phyloP scores from a whole-genome alignment of 192 early-diverging fungal species.

The Gryganskiella cystojenkinii region DNA sequence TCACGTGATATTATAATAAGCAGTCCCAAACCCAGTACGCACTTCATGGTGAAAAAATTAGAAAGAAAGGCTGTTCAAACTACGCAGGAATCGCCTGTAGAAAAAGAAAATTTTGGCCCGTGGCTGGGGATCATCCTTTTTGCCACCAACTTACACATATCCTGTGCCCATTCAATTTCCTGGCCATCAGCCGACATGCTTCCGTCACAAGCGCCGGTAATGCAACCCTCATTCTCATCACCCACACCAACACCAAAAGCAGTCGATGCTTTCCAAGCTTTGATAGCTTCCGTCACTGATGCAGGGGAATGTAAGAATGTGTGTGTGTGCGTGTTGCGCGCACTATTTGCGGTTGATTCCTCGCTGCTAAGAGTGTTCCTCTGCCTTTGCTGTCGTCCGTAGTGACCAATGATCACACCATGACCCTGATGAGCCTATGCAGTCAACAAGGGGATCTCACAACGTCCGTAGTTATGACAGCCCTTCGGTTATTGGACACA shows the following conservation, averaged over 20 bases:
- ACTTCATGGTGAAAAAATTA: too few relatives aligned
- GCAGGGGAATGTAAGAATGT: slow-evolving; percentile 5
- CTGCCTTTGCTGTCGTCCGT: neutral
- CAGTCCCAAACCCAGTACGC: too few relatives aligned
- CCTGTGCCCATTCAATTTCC: too few relatives aligned
- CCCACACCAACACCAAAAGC: neutral
- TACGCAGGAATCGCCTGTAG: too few relatives aligned
- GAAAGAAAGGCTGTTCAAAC: too few relatives aligned
- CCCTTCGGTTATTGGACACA: slow-evolving; percentile 42
- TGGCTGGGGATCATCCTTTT: too few relatives aligned
- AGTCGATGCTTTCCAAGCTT: slow-evolving; percentile 13
- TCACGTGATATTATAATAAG: too few relatives aligned
- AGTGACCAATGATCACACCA: slow-evolving; percentile 38
- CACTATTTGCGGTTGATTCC: too few relatives aligned
- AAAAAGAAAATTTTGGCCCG: too few relatives aligned
- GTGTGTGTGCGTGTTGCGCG: neutral
- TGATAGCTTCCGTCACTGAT: slow-evolving; percentile 14
- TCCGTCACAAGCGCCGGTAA: neutral
- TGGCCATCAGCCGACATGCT: too few relatives aligned
- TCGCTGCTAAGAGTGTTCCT: neutral
- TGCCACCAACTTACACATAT: too few relatives aligned
- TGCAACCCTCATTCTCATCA: neutral
- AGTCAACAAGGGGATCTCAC: slow-evolving; percentile 20
- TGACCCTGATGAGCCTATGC: slow-evolving; percentile 32
- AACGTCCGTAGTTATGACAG: slow-evolving; percentile 19